Evolutionary conservation across 306 rosid species (phyloP).

Genomic region (Ziziphus jujuba): DNA sequence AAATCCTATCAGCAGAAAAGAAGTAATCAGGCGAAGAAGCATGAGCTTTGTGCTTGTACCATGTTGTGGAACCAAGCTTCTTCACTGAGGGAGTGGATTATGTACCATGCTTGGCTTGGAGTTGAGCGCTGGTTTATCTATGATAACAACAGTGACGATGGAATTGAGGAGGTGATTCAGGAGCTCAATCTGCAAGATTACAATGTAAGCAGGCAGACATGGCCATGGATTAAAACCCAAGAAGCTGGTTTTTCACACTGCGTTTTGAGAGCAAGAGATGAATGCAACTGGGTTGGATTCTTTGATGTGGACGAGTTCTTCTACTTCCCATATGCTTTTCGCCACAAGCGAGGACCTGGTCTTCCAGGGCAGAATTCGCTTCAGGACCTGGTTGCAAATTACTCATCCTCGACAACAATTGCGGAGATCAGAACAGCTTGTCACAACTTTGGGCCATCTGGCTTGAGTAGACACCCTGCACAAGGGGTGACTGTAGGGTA

Average conservation of each 20-base stretch:
- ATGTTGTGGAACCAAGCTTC: constrained; percentile 97
- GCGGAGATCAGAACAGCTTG: constrained; percentile 86
- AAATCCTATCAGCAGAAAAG: constrained; percentile 1
- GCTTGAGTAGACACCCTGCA: constrained; percentile 54
- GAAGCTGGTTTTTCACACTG: constrained; percentile 98
- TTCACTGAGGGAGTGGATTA: constrained; percentile 77
- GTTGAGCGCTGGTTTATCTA: constrained; percentile 93
- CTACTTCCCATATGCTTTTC: constrained; percentile 59
- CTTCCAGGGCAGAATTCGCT: constrained; percentile 63
- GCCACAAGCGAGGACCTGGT: constrained; percentile 16
- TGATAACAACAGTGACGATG: constrained; percentile 93
- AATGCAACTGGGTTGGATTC: constrained; percentile 93
- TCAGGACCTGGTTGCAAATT: constrained; percentile 47
- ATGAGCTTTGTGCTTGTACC: constrained; percentile 84
- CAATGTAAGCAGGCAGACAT: constrained; percentile 62
- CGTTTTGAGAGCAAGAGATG: constrained; percentile 73
- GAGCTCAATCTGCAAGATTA: constrained; percentile 58
- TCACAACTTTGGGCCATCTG: constrained; percentile 93
- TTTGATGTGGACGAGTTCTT: constrained; percentile 95
- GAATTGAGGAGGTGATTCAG: constrained; percentile 46
- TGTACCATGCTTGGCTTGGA: constrained; percentile 94
- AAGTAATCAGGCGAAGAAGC: constrained; percentile 18
- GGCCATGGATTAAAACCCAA: constrained; percentile 99
- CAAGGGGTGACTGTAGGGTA: constrained; percentile 77
- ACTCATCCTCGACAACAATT: constrained; percentile 44